Conservation (phyloP, 768 basidiomycete genomes). For the Tylopilus sp. region DNA sequence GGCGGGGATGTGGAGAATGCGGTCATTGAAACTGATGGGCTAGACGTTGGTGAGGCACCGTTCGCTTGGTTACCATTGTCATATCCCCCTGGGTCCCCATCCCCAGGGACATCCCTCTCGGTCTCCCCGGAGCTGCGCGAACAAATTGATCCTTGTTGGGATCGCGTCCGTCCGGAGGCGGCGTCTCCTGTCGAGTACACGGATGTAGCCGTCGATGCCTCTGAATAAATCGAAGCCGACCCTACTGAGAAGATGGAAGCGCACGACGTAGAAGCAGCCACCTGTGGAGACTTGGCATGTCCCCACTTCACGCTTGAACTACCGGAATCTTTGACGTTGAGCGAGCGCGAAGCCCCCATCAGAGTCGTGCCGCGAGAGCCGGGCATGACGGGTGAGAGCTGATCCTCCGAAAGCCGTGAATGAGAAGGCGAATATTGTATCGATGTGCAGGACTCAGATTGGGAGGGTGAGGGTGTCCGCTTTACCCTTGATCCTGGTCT, state of each 20-base stretch:
- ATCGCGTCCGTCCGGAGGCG: conserved; percentile 1
- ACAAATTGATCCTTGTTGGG: conserved; percentile 14
- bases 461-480: conserved; percentile 15
- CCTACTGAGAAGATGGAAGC: conserved; percentile 27
- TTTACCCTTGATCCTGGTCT: conserved; percentile 19
- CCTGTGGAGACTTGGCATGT: conserved; percentile 19
- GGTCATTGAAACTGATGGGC: conserved; percentile 3
- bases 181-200: conserved; percentile 12
- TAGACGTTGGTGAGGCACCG: background rate
- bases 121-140: conserved; percentile 13
- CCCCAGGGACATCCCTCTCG: conserved; percentile 14
- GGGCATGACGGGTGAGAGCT: background rate
- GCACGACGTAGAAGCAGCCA: conserved; percentile 25
- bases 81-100: conserved; percentile 10
- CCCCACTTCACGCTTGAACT: background rate
- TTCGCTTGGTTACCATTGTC: conserved; percentile 8
- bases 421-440: conserved; percentile 14
- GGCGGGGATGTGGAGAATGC: background rate
- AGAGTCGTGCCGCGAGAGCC: conserved; percentile 6
- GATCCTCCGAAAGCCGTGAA: conserved; percentile 17
- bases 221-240: conserved; percentile 27
- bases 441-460: conserved; percentile 9
- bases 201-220: conserved; percentile 27
- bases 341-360: background rate
- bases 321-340: background rate